These are phyloP conservation scores for Plasmodium gonderi DNA, from an alignment of 169 alveolate species.

Conservation along the genomic window DNA sequence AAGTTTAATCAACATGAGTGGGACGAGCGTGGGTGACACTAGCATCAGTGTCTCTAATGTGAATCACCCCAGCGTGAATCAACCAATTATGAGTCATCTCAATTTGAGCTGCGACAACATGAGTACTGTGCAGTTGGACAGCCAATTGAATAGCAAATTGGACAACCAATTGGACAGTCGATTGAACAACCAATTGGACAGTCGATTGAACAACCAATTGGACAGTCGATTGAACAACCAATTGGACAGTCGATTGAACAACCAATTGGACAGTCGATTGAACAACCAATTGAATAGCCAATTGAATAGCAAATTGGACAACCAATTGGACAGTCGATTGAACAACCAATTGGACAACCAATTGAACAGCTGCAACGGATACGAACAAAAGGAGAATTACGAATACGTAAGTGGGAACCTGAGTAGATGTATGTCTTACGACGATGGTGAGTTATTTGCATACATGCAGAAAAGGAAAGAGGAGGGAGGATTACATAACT, in stretches of 20 bases:
- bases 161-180: too few relatives aligned
- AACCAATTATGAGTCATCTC: not conserved
- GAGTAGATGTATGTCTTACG: not conserved
- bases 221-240: too few relatives aligned
- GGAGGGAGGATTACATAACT: not conserved
- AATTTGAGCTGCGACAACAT: not conserved
- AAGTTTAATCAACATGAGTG: too few relatives aligned
- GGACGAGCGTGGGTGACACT: not conserved
- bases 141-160: too few relatives aligned
- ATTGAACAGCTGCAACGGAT: not conserved
- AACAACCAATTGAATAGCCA: too few relatives aligned
- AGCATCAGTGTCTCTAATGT: not conserved
- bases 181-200: too few relatives aligned
- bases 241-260: too few relatives aligned
- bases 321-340: too few relatives aligned
- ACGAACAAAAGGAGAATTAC: not conserved
- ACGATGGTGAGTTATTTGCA: not conserved
- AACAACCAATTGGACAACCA: too few relatives aligned
- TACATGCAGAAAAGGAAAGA: not conserved
- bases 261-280: too few relatives aligned
- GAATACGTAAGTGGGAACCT: not conserved
- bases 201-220: too few relatives aligned
- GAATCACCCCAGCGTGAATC: not conserved
- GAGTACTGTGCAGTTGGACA: not conserved
- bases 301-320: too few relatives aligned